Evolutionary conservation across 495 filamentous ascomycete genomes (phyloP).

Genomic region (Bathelium albidoporum): DNA sequence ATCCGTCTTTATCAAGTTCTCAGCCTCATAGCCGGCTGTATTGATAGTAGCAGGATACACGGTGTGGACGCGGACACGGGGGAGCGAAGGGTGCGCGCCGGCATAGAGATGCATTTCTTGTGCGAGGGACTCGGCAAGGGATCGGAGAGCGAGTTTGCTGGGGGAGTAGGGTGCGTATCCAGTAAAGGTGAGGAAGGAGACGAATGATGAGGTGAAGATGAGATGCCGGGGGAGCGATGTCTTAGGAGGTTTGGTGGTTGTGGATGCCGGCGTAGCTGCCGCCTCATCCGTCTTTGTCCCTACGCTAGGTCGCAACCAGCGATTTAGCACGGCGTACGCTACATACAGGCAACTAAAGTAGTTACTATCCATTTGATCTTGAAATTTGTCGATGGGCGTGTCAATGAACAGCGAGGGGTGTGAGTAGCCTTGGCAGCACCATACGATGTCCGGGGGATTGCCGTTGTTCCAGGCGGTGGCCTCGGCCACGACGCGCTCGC

Average conservation of each 20-base stretch:
- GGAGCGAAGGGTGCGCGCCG: conserved; percentile 10
- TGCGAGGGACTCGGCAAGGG: conserved; percentile 6
- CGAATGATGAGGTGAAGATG: conserved; percentile 10
- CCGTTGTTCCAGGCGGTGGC: conserved; percentile 9
- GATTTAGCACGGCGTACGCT: conserved; percentile 27
- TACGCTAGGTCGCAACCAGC: conserved; percentile 36
- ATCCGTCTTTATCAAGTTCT: conserved; percentile 9
- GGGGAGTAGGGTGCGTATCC: conserved; percentile 10
- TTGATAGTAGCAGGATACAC: conserved; percentile 10
- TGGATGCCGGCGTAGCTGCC: not conserved
- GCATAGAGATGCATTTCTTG: conserved; percentile 9
- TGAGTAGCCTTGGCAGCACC: conserved; percentile 6
- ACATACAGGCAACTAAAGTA: conserved; percentile 9
- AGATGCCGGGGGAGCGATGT: conserved; percentile 3
- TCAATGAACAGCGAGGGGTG: conserved; percentile 25
- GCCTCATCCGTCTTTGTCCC: not conserved
- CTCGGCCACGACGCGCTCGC: conserved; percentile 1
- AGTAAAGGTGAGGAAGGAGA: conserved; percentile 1
- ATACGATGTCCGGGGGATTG: conserved; percentile 12
- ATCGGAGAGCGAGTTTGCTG: conserved; percentile 7
- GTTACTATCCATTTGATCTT: conserved; percentile 27
- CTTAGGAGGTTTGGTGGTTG: not conserved
- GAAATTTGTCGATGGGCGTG: conserved; percentile 33
- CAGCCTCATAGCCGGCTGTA: not conserved
- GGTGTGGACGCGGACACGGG: conserved; percentile 7